These are phyloP conservation scores for Rhizopogon salebrosus DNA, from an alignment of 768 basidiomycete genomes.

Conservation along the genomic window DNA sequence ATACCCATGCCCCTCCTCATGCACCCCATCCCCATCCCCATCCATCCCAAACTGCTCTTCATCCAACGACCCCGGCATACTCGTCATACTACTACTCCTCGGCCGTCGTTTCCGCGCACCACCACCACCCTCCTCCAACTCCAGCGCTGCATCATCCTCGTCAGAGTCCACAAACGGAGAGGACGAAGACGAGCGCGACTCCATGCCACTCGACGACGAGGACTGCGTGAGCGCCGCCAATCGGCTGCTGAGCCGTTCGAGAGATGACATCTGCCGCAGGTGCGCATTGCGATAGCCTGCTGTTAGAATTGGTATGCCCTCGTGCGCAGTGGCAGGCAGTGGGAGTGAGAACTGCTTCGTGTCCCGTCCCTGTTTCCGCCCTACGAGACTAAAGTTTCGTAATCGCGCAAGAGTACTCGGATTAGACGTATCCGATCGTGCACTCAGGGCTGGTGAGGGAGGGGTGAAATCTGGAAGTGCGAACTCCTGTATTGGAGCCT, in stretches of 20 bases:
- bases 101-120: slow-evolving; percentile 33
- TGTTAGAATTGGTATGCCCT: slow-evolving; percentile 14
- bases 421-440: slow-evolving; percentile 82
- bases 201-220: slow-evolving; percentile 43
- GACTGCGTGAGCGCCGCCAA: slow-evolving; percentile 44
- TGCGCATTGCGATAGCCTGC: slow-evolving; percentile 34
- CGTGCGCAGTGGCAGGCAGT: slow-evolving; percentile 21
- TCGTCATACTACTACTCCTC: slow-evolving; percentile 64
- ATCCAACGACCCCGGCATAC: slow-evolving; percentile 83
- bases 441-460: slow-evolving; percentile 90
- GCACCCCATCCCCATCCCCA: slow-evolving; percentile 27
- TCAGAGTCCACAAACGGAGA: slow-evolving; percentile 49
- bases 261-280: slow-evolving; percentile 69
- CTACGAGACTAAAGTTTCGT: slow-evolving; percentile 73
- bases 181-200: slow-evolving; percentile 49
- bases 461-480: slow-evolving; percentile 76
- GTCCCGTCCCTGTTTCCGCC: slow-evolving; percentile 33
- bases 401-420: slow-evolving; percentile 70
- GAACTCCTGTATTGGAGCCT: slow-evolving; percentile 70
- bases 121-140: slow-evolving; percentile 36
- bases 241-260: slow-evolving; percentile 63
- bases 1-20: slow-evolving; percentile 26
- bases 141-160: slow-evolving; percentile 35
- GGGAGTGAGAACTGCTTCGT: slow-evolving; percentile 25
- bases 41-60: slow-evolving; percentile 54